Evolutionary conservation across 2,329 filamentous ascomycete species (phyloP), one percentile per base, ranked within the genome.

Genomic region (Penicillium sp.): DNA sequence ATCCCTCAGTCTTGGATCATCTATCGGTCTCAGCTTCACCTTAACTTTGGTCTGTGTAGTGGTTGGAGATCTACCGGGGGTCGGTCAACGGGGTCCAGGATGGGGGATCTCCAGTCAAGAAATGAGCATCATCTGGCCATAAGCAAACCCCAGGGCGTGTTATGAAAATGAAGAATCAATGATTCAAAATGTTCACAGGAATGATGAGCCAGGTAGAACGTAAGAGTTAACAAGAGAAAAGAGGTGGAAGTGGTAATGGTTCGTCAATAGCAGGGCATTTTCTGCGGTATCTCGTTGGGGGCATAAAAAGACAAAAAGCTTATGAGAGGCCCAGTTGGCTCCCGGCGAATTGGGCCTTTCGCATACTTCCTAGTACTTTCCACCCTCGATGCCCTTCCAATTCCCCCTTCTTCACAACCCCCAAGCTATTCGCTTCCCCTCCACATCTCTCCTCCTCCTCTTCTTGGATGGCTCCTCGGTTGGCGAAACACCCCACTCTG

Each of bases 231-330:
- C 8, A 46, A 56, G 42, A 38, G 16, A 26, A 40, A 30, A 52
- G 33, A 52, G 33, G 61, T 65, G 59, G 57, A 65, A 55, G 64
- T 67, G 26, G 62, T 61, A 62, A 68, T 67, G 62, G 65, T 73
- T 74, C 72, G 70, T 74, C 69, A 74, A 72, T 70, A 71, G 67
- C 68, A 64, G 62, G 68, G 69, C 68, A 69, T 72, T 70, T 71
- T 70, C 69, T 71, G 71, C 73, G 72, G 73, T 74, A 75, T 75
- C 73, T 75, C 71, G 68, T 71, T 68, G 70, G 67, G 60, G 61
- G 68, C 51, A 53, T 53, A 73, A 72, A 55, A 65, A 61, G 26
- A 30, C 37, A 58, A 61, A 61, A 60, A 66, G 64, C 60, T 68
- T 62, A 60, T 68, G 57, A 60, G 63, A 63, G 52, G 65, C 62